phyloP scores from a whole-genome alignment of 75 land plant genomes.

The Adiantum capillusveneris region DNA sequence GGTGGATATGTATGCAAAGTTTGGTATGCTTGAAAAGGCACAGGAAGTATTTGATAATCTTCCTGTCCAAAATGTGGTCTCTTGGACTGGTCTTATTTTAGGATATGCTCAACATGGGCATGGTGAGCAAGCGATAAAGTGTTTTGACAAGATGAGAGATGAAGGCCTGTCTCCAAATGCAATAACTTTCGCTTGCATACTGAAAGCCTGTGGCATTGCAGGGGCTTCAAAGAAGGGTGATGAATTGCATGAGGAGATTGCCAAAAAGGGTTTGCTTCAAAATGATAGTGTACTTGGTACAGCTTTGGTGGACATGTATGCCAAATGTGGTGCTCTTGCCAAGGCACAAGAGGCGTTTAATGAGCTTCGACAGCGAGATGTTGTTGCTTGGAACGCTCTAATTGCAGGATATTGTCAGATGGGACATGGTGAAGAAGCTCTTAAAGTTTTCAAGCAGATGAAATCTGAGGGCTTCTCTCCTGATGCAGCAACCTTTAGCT shows the following conservation, averaged over 20 bases:
- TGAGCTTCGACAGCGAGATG: slow-evolving; percentile 37
- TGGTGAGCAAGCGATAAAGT: slow-evolving; percentile 6
- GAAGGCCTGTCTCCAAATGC: slow-evolving; percentile 7
- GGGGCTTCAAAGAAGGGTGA: slow-evolving; percentile 7
- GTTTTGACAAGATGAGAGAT: slow-evolving; percentile 4
- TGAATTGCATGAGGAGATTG: slow-evolving; percentile 6
- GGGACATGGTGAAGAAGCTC: slow-evolving; percentile 37
- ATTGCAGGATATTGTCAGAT: slow-evolving; percentile 65
- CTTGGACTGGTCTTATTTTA: slow-evolving; percentile 18
- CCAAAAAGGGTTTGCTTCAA: slow-evolving; percentile 1
- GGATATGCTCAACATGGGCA: slow-evolving; percentile 14
- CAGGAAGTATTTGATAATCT: slow-evolving; percentile 9
- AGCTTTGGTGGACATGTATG: slow-evolving; percentile 70
- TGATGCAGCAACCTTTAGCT: slow-evolving; percentile 51
- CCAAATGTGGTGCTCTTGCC: slow-evolving; percentile 44
- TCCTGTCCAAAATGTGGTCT: slow-evolving; percentile 6
- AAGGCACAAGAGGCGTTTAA: slow-evolving; percentile 46
- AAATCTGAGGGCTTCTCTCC: slow-evolving; percentile 29
- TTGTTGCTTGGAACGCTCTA: slow-evolving; percentile 68
- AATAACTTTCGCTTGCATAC: slow-evolving; percentile 11
- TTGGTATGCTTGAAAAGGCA: slow-evolving; percentile 11
- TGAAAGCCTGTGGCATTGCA: slow-evolving; percentile 11
- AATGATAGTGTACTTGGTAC: slow-evolving; percentile 26
- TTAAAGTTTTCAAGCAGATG: slow-evolving; percentile 44
- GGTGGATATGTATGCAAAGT: slow-evolving; percentile 23